Base-by-base conservation (phyloP, 2,329 filamentous ascomycete genomes). In the Drechslerella coelobrocha region DNA sequence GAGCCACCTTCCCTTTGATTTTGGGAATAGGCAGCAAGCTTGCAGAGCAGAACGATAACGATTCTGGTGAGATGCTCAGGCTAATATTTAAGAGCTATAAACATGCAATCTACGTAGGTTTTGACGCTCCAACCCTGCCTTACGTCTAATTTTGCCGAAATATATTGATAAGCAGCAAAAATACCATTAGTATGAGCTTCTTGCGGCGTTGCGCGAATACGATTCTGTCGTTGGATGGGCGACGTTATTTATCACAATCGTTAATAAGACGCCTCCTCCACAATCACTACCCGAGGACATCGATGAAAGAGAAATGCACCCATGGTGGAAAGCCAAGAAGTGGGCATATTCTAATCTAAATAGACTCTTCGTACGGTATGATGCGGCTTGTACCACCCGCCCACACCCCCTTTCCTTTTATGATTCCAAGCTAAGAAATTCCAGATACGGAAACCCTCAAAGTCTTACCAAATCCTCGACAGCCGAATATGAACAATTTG, bases 241-340 rank as follows among this genome's bases (percentile, higher is more conserved):
- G 80, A 93, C 92, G 23, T 85, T 99, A 69, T 97, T 99, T 82
- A 83, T 99, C 74, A 88, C 89, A 72, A 91, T 95, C 55, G 90
- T 97, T 34, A 88, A 89, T 75, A 97, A 97, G 80, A 82, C 88
- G 21, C 87, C 90, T 34, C 94, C 94, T 2, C 84, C 89, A 61
- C 87, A 84, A 75, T 89, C 92, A 34, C 88, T 97, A 84, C 79
- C 83, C 65, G 91, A 95, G 69, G 90, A 90, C 71, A 81, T 89
- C 56, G 87, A 91, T 66, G 93, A 97, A 77, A 87, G 94, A 65
- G 94, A 97, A 80, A 86, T 89, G 76, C 92, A 96, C 78, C 92
- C 97, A 79, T 99, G 94, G 93, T 99, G 93, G 93, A 99, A 97
- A 83, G 90, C 92, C 73, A 97, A 97, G 87, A 99, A 99, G 81